These are phyloP conservation scores for Huntiella moniliformis DNA, from an alignment of 2,329 filamentous ascomycete genomes.

Conservation along the genomic window DNA sequence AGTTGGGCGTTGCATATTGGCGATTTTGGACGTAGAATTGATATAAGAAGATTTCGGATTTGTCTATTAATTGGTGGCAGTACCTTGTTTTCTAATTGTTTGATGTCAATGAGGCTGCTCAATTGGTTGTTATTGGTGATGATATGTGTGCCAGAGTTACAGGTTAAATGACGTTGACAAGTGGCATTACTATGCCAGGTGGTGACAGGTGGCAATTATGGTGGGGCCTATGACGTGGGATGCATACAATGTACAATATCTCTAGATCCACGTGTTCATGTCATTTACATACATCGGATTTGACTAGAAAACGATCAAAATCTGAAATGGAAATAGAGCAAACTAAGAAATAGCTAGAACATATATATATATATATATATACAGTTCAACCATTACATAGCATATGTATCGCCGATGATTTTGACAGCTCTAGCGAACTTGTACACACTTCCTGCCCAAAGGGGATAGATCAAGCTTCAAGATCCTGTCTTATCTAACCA, in stretches of 20 bases:
- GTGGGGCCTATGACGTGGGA: not conserved
- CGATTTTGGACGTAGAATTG: not conserved
- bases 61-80: not conserved
- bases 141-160: not conserved
- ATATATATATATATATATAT: not conserved
- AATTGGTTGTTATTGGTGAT: not conserved
- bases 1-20: slow-evolving; percentile 63
- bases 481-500: slow-evolving; percentile 6
- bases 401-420: too few species aligned
- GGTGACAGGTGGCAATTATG: slow-evolving; percentile 1
- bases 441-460: not conserved
- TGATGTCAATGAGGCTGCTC: not conserved
- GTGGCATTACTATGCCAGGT: not conserved
- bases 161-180: too few species aligned
- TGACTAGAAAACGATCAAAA: not conserved
- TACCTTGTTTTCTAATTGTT: not conserved
- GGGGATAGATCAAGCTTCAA: not conserved
- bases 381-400: too few species aligned
- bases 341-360: not conserved
- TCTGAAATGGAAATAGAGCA: too few species aligned
- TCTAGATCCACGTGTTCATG: not conserved
- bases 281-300: not conserved
- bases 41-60: not conserved
- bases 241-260: not conserved
- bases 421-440: not conserved